Conservation (phyloP, 768 basidiomycete species). For the Daedaleopsis nitida region DNA sequence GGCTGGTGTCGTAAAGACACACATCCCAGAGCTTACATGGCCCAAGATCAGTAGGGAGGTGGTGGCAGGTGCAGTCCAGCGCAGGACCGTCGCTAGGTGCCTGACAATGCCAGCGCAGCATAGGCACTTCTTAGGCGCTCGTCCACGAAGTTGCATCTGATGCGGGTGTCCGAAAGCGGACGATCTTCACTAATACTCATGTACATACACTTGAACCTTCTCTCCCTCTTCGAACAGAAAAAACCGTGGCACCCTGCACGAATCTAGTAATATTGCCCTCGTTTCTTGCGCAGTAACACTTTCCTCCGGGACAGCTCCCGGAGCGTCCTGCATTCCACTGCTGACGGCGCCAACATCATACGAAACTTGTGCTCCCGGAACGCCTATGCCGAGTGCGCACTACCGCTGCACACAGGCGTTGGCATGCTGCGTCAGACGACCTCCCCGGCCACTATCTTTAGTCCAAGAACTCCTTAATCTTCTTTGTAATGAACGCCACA, state of each 20-base stretch:
- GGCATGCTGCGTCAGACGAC: not conserved
- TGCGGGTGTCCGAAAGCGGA: too few species aligned
- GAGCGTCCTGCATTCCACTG: not conserved
- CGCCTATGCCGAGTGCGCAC: not conserved
- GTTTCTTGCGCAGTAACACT: not conserved
- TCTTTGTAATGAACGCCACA: conserved; percentile 16
- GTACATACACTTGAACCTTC: too few species aligned
- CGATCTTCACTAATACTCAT: too few species aligned
- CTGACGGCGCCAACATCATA: not conserved
- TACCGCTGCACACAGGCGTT: not conserved
- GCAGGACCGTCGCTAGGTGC: too few species aligned
- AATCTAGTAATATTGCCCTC: not conserved
- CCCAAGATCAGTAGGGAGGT: too few species aligned
- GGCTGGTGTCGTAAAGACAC: not conserved
- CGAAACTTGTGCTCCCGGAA: too few species aligned
- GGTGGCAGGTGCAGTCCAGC: too few species aligned
- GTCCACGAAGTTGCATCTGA: too few species aligned
- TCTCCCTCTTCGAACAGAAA: not conserved
- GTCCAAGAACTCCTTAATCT: conserved; percentile 16
- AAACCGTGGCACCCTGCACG: not conserved
- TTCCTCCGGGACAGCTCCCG: not conserved
- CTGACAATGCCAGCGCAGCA: too few species aligned
- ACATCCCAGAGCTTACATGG: not conserved
- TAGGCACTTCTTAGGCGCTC: too few species aligned
- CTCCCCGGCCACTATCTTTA: not conserved